Conservation (phyloP, 2,329 filamentous ascomycete species). For the Colletotrichum abscissum region DNA sequence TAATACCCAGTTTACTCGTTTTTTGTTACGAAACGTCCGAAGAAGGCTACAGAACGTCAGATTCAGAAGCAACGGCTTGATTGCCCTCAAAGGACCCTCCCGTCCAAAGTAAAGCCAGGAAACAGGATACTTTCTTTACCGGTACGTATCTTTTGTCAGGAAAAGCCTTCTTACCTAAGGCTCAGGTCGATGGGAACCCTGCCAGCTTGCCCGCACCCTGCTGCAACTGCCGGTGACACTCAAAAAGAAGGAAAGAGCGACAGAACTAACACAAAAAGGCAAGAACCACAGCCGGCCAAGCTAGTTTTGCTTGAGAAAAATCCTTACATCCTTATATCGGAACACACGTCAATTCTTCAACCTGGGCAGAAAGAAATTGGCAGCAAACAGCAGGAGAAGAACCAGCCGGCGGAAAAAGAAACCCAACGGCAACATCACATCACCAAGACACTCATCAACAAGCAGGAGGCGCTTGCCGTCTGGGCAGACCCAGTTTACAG, state of each 20-base stretch:
- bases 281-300: background rate
- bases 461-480: slow-evolving; percentile 18
- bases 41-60: background rate
- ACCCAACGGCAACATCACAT: slow-evolving; percentile 20
- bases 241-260: background rate
- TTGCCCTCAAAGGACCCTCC: background rate
- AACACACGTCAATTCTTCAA: slow-evolving; percentile 2
- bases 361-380: background rate
- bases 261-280: slow-evolving; percentile 6
- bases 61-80: background rate
- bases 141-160: background rate
- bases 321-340: background rate
- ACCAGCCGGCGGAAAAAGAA: slow-evolving; percentile 26
- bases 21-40: slow-evolving; percentile 22
- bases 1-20: slow-evolving; percentile 17
- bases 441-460: slow-evolving; percentile 25
- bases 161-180: background rate
- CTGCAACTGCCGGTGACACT: slow-evolving; percentile 7
- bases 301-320: background rate
- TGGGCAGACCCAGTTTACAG: slow-evolving; percentile 15
- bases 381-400: background rate
- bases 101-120: background rate
- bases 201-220: background rate
- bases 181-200: background rate
- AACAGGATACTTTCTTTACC: background rate